Conservation (phyloP, 805 yeast genomes). For the Kluyveromyces wickerhamii region DNA sequence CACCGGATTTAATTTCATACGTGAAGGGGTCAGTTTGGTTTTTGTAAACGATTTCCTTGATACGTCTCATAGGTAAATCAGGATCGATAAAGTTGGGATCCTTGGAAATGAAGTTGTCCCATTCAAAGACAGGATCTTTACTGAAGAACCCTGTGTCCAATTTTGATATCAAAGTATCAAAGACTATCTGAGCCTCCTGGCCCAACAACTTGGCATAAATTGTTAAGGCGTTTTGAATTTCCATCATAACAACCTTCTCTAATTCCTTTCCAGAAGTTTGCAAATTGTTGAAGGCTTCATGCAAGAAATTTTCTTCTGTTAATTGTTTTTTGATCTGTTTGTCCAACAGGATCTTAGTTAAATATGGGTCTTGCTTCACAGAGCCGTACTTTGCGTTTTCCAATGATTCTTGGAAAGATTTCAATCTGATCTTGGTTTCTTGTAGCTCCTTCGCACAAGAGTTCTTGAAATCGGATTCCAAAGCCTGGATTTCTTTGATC, state of each 20-base stretch:
- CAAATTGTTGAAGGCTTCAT: constrained; percentile 81
- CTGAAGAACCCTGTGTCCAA: constrained; percentile 63
- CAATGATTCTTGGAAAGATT: constrained; percentile 49
- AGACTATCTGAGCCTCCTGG: constrained; percentile 64
- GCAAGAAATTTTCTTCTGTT: constrained; percentile 75
- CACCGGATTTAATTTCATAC: constrained; percentile 63
- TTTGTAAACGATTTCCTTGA: constrained; percentile 55
- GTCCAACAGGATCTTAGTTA: constrained; percentile 65
- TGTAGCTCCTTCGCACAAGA: constrained; percentile 61
- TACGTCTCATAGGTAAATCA: constrained; percentile 50
- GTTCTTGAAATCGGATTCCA: constrained; percentile 80
- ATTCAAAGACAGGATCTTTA: constrained; percentile 75
- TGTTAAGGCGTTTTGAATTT: constrained; percentile 74
- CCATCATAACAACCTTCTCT: constrained; percentile 80
- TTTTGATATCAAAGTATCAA: constrained; percentile 57
- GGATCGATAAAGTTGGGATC: constrained; percentile 67
- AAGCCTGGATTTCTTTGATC: constrained; percentile 76
- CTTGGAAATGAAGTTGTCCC: constrained; percentile 74
- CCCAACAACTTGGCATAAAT: constrained; percentile 64
- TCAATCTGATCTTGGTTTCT: constrained; percentile 51
- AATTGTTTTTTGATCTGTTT: constrained; percentile 70
- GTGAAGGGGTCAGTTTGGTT: constrained; percentile 65
- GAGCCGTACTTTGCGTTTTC: constrained; percentile 48
- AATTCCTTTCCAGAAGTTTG: constrained; percentile 84
- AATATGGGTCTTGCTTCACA: constrained; percentile 67